phyloP scores from a whole-genome alignment of 768 basidiomycete species.

The Gloeostereum incarnatum region DNA sequence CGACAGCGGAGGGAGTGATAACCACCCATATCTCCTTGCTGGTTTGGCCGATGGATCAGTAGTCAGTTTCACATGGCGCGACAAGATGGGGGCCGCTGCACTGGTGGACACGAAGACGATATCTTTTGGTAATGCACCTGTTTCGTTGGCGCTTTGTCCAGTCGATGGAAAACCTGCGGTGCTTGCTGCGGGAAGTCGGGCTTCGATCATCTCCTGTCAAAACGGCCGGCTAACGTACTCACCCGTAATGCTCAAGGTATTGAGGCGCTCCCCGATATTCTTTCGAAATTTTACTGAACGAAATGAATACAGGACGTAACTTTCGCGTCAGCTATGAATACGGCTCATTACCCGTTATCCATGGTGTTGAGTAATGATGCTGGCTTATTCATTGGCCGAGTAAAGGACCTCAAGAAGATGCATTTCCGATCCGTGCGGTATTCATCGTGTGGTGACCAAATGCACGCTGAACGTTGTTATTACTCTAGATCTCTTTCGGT shows the following conservation, averaged over 20 bases:
- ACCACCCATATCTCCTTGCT: slow-evolving; percentile 51
- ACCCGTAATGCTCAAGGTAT: slow-evolving; percentile 61
- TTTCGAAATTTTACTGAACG: neutral
- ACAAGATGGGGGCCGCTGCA: slow-evolving; percentile 15
- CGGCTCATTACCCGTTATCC: slow-evolving; percentile 35
- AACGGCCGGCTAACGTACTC: slow-evolving; percentile 57
- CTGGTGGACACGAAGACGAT: slow-evolving; percentile 46
- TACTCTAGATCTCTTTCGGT: slow-evolving; percentile 61
- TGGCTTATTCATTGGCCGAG: slow-evolving; percentile 53
- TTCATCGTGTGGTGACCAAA: too few relatives aligned
- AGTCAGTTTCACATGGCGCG: slow-evolving; percentile 37
- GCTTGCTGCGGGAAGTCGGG: slow-evolving; percentile 64
- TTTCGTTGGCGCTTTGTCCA: slow-evolving; percentile 44
- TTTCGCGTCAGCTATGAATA: slow-evolving; percentile 42
- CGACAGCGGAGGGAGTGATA: slow-evolving; percentile 22
- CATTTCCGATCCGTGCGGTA: slow-evolving; percentile 66
- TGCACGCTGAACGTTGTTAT: too few relatives aligned
- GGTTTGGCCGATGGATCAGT: slow-evolving; percentile 75
- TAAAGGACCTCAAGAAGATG: slow-evolving; percentile 64
- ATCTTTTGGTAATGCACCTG: slow-evolving; percentile 59
- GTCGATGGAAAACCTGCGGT: slow-evolving; percentile 48
- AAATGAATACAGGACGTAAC: slow-evolving; percentile 31
- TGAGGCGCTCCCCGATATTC: neutral
- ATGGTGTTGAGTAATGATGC: slow-evolving; percentile 49
- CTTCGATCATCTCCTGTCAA: slow-evolving; percentile 62